Conservation (phyloP, 2,329 filamentous ascomycete species). For the Aulographum hederae region DNA sequence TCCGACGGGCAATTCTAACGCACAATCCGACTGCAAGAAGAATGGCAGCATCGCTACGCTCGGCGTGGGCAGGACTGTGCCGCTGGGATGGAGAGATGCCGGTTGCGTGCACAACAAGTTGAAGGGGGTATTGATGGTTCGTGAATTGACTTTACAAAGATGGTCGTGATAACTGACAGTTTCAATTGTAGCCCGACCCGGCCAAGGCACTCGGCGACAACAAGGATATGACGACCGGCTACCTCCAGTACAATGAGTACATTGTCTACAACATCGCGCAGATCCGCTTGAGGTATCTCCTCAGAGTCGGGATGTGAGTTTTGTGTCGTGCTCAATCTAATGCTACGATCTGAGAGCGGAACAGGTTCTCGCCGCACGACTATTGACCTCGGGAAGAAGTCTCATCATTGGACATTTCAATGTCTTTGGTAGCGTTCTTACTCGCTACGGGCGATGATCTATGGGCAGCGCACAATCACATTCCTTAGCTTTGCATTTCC, state of each 20-base stretch:
- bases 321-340: background rate
- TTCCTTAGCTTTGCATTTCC: too few species aligned
- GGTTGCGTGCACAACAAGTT: slow-evolving; percentile 43
- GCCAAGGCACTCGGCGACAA: slow-evolving; percentile 29
- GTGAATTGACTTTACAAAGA: slow-evolving; percentile 14
- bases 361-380: too few species aligned
- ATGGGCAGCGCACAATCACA: too few species aligned
- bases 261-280: slow-evolving; percentile 54
- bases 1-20: slow-evolving; percentile 36
- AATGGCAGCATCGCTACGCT: slow-evolving; percentile 48
- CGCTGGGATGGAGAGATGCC: slow-evolving; percentile 60
- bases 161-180: too few species aligned
- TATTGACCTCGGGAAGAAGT: too few species aligned
- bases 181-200: slow-evolving; percentile 32
- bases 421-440: too few species aligned
- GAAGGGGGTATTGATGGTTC: slow-evolving; percentile 51
- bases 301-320: slow-evolving; percentile 32
- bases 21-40: slow-evolving; percentile 36
- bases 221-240: slow-evolving; percentile 21
- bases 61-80: slow-evolving; percentile 48
- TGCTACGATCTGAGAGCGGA: too few species aligned
- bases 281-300: slow-evolving; percentile 50
- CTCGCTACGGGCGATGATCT: too few species aligned
- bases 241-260: slow-evolving; percentile 53
- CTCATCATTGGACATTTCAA: too few species aligned